Conservation (phyloP, 148 eudicot genomes). For the Camellia sinensis region DNA sequence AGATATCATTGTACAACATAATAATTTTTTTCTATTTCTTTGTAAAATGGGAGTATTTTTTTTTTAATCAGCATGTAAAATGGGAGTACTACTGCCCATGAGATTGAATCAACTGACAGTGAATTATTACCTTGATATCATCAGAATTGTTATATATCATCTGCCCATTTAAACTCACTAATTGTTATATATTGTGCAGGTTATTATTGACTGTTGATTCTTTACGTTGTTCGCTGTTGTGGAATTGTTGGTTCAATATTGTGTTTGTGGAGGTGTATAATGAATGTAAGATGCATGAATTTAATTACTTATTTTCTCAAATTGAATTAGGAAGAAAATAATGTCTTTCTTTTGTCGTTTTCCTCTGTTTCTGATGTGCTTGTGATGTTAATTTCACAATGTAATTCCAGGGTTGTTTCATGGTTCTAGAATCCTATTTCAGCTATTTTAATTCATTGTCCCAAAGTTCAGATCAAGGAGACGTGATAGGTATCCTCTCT, state of each 20-base stretch:
- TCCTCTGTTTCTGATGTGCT: background rate
- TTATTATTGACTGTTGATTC: constrained; percentile 62
- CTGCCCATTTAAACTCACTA: background rate
- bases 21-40: too few species aligned
- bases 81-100: too few species aligned
- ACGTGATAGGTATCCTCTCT: constrained; percentile 36
- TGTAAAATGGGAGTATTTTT: too few species aligned
- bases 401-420: constrained; percentile 47
- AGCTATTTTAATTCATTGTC: constrained; percentile 46
- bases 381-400: background rate
- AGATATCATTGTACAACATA: too few species aligned
- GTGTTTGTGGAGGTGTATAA: constrained; percentile 57
- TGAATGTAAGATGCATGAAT: background rate
- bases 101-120: too few species aligned
- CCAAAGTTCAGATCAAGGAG: constrained; percentile 34
- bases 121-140: background rate
- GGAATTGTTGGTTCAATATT: constrained; percentile 69
- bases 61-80: too few species aligned
- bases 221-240: constrained; percentile 59
- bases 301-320: too few species aligned
- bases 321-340: too few species aligned
- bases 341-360: background rate
- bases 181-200: constrained; percentile 31
- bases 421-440: constrained; percentile 46
- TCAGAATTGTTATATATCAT: background rate